Base-by-base conservation (phyloP, 2,329 filamentous ascomycete species). In the Byssochlamys sp. region DNA sequence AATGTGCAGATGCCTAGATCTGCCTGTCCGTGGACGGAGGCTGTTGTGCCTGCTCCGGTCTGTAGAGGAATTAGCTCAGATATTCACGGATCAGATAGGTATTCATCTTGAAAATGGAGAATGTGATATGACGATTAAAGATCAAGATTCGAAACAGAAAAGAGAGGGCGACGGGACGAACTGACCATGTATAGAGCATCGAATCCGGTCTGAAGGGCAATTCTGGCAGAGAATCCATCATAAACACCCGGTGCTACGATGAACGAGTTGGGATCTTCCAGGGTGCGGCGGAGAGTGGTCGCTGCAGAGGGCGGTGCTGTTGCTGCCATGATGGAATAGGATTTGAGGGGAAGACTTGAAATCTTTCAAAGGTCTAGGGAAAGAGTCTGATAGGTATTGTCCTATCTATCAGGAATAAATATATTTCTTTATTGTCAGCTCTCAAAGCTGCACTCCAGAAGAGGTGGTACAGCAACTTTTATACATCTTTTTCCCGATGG, bases 41-140 rank as follows among this genome's bases (percentile, higher is more conserved):
- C 76, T 5, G 75, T 74, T 1, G 78, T 81, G 10, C 79, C 79
- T 12, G 78, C 78, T 14, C 79, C 78, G 6, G 79, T 81, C 78
- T 80, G 45, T 39, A 39, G 5, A 39, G 14, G 10, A 10, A 10
- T 31, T 10, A 31, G n/a, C 19, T 49, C 19, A 12, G 7, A 49
- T 49, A 19, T 19, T 51, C n/a, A 9, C 26, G 1, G 25, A n/a
- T 35, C 53, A 19, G 2, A 39, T 45, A 19, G 2, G 10, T 45
- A 31, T 54, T 12, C 1, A 19, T 1, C 19, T 19, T 19, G 19
- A 19, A 19, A 19, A 19, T 19, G 19, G 19, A 19, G 19, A 29
- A 29, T 31, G 11, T 31, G 29, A 31, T 31, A 6, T 10, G 10
- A 31, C 7, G 7, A 7, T 31, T 31, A 9, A 12, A 19, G 26